A percentile compares a stretch with the other conserved stretches of the same genome.
Evolutionary conservation across 2,329 filamentous ascomycete genomes (phyloP).

Genomic region (Zymoseptoria ardabiliae): DNA sequence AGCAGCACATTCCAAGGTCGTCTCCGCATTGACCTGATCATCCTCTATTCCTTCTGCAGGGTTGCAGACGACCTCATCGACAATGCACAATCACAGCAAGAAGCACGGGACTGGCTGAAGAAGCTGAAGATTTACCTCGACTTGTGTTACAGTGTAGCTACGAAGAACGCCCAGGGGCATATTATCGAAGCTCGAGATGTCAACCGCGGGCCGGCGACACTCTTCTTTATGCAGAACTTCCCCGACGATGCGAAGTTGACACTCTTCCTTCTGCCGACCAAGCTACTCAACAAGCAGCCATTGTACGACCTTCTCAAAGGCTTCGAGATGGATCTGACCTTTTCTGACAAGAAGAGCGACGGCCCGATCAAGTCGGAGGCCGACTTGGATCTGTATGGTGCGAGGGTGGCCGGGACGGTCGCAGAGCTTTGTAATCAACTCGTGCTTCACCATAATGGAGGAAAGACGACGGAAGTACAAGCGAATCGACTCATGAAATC

Average conservation of each 20-base stretch:
- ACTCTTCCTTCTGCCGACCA: slow-evolving; percentile 52
- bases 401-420: slow-evolving; percentile 65
- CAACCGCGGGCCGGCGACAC: slow-evolving; percentile 25
- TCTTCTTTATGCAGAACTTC: slow-evolving; percentile 45
- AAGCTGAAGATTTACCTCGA: slow-evolving; percentile 54
- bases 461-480: slow-evolving; percentile 17
- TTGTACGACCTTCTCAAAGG: slow-evolving; percentile 59
- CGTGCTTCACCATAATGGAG: slow-evolving; percentile 52
- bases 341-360: slow-evolving; percentile 29
- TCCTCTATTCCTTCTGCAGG: slow-evolving; percentile 67
- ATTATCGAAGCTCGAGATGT: slow-evolving; percentile 23
- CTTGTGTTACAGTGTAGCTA: slow-evolving; percentile 39
- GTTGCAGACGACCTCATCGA: slow-evolving; percentile 69
- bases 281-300: slow-evolving; percentile 50
- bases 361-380: slow-evolving; percentile 51
- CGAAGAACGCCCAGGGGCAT: slow-evolving; percentile 20
- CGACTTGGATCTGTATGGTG: slow-evolving; percentile 56
- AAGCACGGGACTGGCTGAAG: slow-evolving; percentile 52
- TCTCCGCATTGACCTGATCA: slow-evolving; percentile 59
- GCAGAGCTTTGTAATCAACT: slow-evolving; percentile 61
- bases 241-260: slow-evolving; percentile 47
- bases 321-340: slow-evolving; percentile 61
- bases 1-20: slow-evolving; percentile 62
- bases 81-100: slow-evolving; percentile 46
- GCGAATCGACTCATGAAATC: slow-evolving; percentile 46